Conservation (phyloP, 176 grass and related monocot species). For the Lolium rigidum region DNA sequence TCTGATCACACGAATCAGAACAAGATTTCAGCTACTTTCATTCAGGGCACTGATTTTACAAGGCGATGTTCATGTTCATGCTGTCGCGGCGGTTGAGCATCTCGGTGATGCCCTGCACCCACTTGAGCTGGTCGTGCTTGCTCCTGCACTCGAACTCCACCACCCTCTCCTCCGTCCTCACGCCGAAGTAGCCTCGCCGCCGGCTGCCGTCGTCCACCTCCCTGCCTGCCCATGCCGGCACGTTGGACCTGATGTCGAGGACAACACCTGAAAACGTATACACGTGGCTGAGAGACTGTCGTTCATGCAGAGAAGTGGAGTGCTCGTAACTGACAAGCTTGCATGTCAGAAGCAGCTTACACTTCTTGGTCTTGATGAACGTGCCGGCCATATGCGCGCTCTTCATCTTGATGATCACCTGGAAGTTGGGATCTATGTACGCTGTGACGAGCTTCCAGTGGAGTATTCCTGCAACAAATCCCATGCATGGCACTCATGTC, state of each 20-base stretch:
- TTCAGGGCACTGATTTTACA: neutral
- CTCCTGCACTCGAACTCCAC: conserved; percentile 93
- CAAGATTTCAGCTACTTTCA: neutral
- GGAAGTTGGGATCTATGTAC: conserved; percentile 68
- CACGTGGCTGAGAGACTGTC: no score
- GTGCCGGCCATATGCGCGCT: conserved; percentile 92
- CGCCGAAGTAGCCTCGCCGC: conserved; percentile 77
- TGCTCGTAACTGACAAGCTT: neutral
- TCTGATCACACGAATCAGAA: neutral
- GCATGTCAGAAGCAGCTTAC: conserved; percentile 44
- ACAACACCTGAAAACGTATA: conserved; percentile 57
- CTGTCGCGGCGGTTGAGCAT: conserved; percentile 65
- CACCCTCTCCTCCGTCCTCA: conserved; percentile 72
- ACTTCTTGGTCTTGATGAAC: conserved; percentile 90
- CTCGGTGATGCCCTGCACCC: conserved; percentile 77
- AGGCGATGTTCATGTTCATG: conserved; percentile 53
- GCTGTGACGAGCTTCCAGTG: conserved; percentile 91
- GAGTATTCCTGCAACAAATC: conserved; percentile 62
- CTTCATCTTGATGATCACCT: conserved; percentile 89
- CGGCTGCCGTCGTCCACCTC: conserved; percentile 66
- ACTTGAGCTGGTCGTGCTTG: conserved; percentile 62
- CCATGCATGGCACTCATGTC: neutral
- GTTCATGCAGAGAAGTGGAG: no score
- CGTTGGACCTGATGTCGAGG: conserved; percentile 63
- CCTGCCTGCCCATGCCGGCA: conserved; percentile 83